phyloP scores from a whole-genome alignment of 1,139 yeast species.

The Suhomyces panamericanus region DNA sequence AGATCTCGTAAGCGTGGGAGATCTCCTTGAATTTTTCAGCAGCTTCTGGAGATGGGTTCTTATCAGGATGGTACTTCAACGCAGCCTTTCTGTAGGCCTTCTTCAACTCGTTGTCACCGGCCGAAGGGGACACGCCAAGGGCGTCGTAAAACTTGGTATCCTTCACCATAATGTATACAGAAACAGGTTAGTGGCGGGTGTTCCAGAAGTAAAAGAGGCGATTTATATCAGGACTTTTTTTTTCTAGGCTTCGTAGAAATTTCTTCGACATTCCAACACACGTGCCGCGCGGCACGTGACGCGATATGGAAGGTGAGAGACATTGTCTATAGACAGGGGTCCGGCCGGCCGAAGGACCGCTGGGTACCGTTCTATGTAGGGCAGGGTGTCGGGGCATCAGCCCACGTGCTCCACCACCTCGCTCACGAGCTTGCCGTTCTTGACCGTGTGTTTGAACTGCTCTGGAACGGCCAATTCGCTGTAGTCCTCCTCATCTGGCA shows the following conservation, averaged over 20 bases:
- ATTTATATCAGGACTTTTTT: slow-evolving; percentile 6
- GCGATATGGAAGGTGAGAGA: slow-evolving; percentile 1
- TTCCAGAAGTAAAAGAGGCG: slow-evolving; percentile 4
- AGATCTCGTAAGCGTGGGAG: slow-evolving; percentile 85
- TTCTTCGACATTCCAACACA: slow-evolving; percentile 10
- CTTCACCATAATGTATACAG: slow-evolving; percentile 61
- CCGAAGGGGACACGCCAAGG: slow-evolving; percentile 77
- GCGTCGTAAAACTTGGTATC: slow-evolving; percentile 87
- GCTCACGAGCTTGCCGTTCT: slow-evolving; percentile 41
- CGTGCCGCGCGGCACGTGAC: slow-evolving; percentile 9
- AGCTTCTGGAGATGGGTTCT: slow-evolving; percentile 77
- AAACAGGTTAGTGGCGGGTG: not conserved
- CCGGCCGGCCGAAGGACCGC: not conserved
- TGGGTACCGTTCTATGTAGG: not conserved
- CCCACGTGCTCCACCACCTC: slow-evolving; percentile 53
- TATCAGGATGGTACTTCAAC: slow-evolving; percentile 93
- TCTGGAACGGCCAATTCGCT: slow-evolving; percentile 84
- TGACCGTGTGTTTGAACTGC: slow-evolving; percentile 67
- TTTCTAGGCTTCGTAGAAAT: slow-evolving; percentile 12
- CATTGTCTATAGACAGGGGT: not conserved
- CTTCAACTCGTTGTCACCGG: slow-evolving; percentile 81
- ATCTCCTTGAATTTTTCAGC: slow-evolving; percentile 95
- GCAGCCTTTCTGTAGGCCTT: slow-evolving; percentile 95
- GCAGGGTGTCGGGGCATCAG: slow-evolving; percentile 14
- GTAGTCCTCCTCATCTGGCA: slow-evolving; percentile 68